Evolutionary conservation across 352 stramenopile species (phyloP).

Genomic region (Globisporangium echinulatum): DNA sequence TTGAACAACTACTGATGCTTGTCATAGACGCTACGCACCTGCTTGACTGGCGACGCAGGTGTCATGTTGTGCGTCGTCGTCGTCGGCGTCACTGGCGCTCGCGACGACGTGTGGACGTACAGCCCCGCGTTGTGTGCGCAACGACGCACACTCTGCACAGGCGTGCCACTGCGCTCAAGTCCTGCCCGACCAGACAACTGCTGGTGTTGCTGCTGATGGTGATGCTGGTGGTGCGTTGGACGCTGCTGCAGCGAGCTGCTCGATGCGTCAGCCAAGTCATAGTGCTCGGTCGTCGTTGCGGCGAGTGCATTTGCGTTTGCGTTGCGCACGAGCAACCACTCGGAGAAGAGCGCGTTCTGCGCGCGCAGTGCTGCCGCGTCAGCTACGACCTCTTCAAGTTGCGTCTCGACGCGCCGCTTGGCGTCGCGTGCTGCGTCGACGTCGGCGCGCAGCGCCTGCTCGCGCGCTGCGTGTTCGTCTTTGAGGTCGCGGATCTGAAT

Average conservation of each 20-base stretch:
- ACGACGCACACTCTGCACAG: too few species aligned
- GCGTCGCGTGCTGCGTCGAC: constrained; percentile 44
- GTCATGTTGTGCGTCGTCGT: constrained; percentile 27
- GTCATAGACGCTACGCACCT: constrained; percentile 5
- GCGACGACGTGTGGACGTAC: constrained; percentile 23
- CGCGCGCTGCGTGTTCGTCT: constrained; percentile 46
- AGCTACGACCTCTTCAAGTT: constrained; percentile 45
- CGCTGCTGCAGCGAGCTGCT: not conserved
- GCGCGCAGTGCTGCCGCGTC: constrained; percentile 51
- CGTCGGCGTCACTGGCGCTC: constrained; percentile 18
- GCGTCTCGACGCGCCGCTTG: constrained; percentile 33
- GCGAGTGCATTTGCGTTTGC: constrained; percentile 24
- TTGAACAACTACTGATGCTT: too few species aligned
- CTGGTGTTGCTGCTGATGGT: not conserved
- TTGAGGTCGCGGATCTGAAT: constrained; percentile 67
- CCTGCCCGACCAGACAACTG: not conserved
- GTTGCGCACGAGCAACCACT: constrained; percentile 76
- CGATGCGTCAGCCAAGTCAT: too few species aligned
- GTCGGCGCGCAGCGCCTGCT: constrained; percentile 59
- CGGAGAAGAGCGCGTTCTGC: constrained; percentile 64
- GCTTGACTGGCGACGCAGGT: constrained; percentile 29
- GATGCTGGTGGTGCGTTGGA: not conserved
- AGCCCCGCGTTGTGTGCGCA: constrained; percentile 2
- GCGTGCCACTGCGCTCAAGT: not conserved
- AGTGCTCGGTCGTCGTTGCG: too few species aligned